These are phyloP conservation scores for Phytophthora brassicae DNA, from an alignment of 352 stramenopile genomes.

Conservation along the genomic window DNA sequence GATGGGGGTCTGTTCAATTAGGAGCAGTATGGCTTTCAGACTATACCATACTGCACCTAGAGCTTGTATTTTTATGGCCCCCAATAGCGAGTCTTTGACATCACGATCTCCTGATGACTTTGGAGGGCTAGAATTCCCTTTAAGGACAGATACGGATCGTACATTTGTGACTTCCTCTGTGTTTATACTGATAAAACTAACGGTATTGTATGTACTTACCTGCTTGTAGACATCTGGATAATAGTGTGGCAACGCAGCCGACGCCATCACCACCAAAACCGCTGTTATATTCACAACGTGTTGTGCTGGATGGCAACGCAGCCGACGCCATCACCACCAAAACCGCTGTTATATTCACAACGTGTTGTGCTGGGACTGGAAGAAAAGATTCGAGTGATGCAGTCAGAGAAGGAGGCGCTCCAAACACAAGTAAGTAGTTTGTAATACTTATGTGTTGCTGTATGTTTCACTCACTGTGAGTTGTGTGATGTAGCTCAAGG, in stretches of 20 bases:
- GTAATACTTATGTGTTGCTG: not conserved
- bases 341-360: constrained; percentile 37
- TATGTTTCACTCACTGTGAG: constrained; percentile 7
- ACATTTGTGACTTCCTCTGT: no score
- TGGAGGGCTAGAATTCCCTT: constrained; percentile 80
- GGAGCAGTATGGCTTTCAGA: constrained; percentile 12
- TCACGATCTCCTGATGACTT: constrained; percentile 87
- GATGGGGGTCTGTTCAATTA: constrained; percentile 26
- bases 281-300: constrained; percentile 40
- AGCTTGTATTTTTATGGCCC: constrained; percentile 20
- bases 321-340: constrained; percentile 31
- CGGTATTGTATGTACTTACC: not conserved
- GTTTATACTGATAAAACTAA: constrained; percentile 1
- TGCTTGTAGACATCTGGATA: constrained; percentile 29
- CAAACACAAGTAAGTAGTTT: constrained; percentile 33
- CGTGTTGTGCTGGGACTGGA: constrained; percentile 46
- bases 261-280: constrained; percentile 32
- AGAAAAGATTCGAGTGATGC: constrained; percentile 38
- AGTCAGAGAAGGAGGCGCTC: constrained; percentile 44
- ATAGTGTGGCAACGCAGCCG: constrained; percentile 29
- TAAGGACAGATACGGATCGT: constrained; percentile 90
- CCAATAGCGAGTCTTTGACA: constrained; percentile 27
- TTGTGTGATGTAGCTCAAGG: constrained; percentile 29
- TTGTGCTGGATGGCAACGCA: no score
- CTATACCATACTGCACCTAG: constrained; percentile 4